phyloP scores from a whole-genome alignment of 2,329 filamentous ascomycete genomes.

The Tricladium varicosporioides region DNA sequence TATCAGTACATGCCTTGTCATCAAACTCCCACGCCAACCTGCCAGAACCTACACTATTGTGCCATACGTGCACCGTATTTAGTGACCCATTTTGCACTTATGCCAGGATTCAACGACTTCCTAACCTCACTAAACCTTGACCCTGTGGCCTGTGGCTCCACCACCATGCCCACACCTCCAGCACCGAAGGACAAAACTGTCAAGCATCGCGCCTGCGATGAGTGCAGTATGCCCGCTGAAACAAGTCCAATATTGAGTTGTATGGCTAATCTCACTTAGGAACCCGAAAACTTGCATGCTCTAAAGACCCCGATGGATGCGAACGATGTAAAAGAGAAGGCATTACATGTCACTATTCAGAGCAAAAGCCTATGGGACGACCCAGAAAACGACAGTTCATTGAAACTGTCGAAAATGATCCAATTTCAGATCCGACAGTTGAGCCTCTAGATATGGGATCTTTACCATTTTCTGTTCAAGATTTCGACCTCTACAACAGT shows the following conservation, averaged over 20 bases:
- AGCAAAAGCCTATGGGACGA: constrained; percentile 65
- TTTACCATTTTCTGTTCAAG: constrained; percentile 15
- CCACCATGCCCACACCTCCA: constrained; percentile 15
- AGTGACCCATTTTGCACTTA: background rate
- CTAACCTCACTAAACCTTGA: constrained; percentile 21
- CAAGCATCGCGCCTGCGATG: constrained; percentile 64
- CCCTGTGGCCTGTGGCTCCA: constrained; percentile 15
- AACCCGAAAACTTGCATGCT: constrained; percentile 62
- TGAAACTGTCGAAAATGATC: constrained; percentile 23
- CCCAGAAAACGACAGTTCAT: constrained; percentile 54
- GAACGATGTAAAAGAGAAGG: constrained; percentile 56
- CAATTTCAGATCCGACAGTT: constrained; percentile 1
- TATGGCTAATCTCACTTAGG: constrained; percentile 42
- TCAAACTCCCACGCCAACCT: too few relatives aligned
- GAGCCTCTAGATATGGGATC: constrained; percentile 13
- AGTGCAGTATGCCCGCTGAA: constrained; percentile 54
- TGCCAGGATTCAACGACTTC: constrained; percentile 13
- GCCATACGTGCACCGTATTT: too few relatives aligned
- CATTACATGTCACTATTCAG: constrained; percentile 59
- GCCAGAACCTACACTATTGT: too few relatives aligned
- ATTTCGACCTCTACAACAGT: constrained; percentile 13
- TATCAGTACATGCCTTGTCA: constrained; percentile 8
- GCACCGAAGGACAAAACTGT: constrained; percentile 23
- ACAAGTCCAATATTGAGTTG: background rate
- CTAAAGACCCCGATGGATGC: constrained; percentile 60